Evolutionary conservation across 495 filamentous ascomycete genomes (phyloP), one percentile per base, ranked within the genome.

Genomic region (Gamarada debralockiae): DNA sequence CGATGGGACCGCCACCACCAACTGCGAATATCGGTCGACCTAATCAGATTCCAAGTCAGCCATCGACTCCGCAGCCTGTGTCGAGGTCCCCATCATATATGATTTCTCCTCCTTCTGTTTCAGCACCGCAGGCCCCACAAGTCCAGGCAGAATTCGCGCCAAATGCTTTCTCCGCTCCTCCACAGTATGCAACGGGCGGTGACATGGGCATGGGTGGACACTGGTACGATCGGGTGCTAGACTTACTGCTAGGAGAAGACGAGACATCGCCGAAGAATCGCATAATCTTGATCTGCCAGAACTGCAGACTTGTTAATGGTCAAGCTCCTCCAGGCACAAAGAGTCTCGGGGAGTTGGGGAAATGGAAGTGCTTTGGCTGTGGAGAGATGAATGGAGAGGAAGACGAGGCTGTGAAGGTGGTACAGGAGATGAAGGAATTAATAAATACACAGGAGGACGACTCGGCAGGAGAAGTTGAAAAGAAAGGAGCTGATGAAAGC

Each of bases 201-300:
- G 65, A 79, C 62, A 60, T 70, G 55, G 76, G 66, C 57, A 45
- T 66, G 0, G 62, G 66, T 18, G 78, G 78, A 37, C 80, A 84
- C 54, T 97, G 95, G 95, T 97, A 97, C 66, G 93, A 98, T 62
- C 83, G 93, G 38, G 80, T 98, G 27, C 68, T 97, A 34, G 93
- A 98, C 63, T 83, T 95, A 4, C 78, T 99, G 25, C 74, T 99
- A 0, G 93, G 93, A 20, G 93, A 99, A 67, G 93, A 99, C 59
- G 93, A 99, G 69, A 92, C 87, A 34, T 84, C 87, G 22, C 81
- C 95, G 0, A 92, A 89, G 68, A 96, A 97, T 69, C 81, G 93
- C 4, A 81, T 95, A 46, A 93, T 85, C 22, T 68, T 99, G 60
- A 93, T 99, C 45, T 99, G 93, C 70, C 56, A 65, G 18, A 72